Evolutionary conservation across 495 filamentous ascomycete species (phyloP).

Genomic region (Neurospora africana): DNA sequence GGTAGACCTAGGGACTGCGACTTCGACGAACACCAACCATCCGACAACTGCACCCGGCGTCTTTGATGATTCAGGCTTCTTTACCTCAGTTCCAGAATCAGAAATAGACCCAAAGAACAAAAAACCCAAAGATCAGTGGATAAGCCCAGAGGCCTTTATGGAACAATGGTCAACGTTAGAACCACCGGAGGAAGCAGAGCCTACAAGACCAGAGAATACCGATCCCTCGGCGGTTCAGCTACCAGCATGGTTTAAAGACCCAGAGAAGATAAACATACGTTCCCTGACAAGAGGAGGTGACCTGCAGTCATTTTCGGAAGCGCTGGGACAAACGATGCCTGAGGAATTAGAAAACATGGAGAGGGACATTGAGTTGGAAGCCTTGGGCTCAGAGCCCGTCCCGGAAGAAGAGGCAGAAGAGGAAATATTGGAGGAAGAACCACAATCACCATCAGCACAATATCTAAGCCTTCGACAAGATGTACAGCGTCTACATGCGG

Average conservation of each 20-base stretch:
- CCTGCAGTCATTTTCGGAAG: not conserved
- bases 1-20: not conserved
- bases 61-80: not conserved
- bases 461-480: not conserved
- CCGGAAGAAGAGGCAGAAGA: not conserved
- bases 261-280: not conserved
- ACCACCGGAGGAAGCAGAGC: not conserved
- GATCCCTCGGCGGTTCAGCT: not conserved
- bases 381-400: not conserved
- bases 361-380: not conserved
- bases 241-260: not conserved
- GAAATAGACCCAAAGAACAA: not conserved
- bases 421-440: not conserved
- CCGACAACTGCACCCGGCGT: not conserved
- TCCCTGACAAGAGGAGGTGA: not conserved
- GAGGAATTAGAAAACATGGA: not conserved
- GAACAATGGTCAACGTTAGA: not conserved
- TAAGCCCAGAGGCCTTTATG: not conserved
- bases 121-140: not conserved
- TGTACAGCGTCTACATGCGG: not conserved
- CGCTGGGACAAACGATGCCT: not conserved
- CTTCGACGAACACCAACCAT: not conserved
- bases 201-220: not conserved
- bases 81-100: not conserved
- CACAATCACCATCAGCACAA: not conserved